Base-by-base conservation (phyloP, 2,329 filamentous ascomycete genomes). In the Ampelomyces quisqualis region DNA sequence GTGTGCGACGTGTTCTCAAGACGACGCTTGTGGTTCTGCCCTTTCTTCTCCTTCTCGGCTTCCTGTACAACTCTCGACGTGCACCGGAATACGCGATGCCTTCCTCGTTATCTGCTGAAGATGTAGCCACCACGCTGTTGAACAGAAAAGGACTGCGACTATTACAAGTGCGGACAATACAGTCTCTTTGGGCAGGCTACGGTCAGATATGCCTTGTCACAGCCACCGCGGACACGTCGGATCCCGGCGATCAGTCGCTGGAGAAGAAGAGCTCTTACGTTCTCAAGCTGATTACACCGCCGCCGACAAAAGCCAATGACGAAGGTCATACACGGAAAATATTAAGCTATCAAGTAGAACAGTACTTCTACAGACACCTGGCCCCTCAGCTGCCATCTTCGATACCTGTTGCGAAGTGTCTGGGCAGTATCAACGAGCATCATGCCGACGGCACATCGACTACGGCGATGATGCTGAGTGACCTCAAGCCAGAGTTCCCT, bases 291-390 rank as follows among this genome's bases (percentile, higher is more conserved):
- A 80, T 85, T 26, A 74, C 74, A 0, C 79, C 79, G 5, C 79
- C 80, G 40, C 62, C 26, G 0, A 52, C 45, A 18, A 51, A 51
- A n/a, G 39, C 50, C 4, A 34, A 66, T 3, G 77, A 82, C 24
- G 82, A 85, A 53, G 80, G 82, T 0, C 82, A 86, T 49, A 53
- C 80, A 0, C 76, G 83, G 5, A 86, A 86, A 56, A 75, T 86
- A 43, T 62, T 85, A 19, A 84, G 80, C 56, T 86, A 86, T 49
- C 73, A 81, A 31, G 79, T 84, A 3, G 83, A 86, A 62, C 81
- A 83, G 54, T 77, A 76, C 50, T 86, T 86, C 50, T 86, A 86
- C 58, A 69, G 68, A 2, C 60, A 76, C 2, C 61, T 86, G 8
- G 79, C 78, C 0, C 76, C 79, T 0, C 57, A 56, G 0, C 59